phyloP scores from a whole-genome alignment of 768 basidiomycete species.

The Naganishia onofrii region DNA sequence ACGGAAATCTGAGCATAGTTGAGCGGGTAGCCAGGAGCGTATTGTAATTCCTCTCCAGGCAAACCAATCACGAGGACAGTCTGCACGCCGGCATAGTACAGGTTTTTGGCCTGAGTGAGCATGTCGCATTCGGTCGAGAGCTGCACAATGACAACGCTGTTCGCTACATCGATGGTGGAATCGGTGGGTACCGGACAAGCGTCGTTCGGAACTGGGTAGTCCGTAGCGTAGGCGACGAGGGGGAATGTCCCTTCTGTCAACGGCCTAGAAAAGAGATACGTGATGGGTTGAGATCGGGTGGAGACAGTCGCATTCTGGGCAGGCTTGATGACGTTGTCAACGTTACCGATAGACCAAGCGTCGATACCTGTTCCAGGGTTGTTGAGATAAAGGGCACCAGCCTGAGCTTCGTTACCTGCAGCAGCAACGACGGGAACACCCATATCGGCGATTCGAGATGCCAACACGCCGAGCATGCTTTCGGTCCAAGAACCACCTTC shows the following conservation, averaged over 20 bases:
- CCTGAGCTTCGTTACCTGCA: conserved; percentile 61
- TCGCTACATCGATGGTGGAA: conserved; percentile 59
- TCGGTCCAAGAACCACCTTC: conserved; percentile 65
- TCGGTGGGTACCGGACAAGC: conserved; percentile 63
- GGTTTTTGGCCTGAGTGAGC: conserved; percentile 19
- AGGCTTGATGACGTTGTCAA: conserved; percentile 58
- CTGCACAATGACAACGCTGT: conserved; percentile 61
- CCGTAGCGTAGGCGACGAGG: conserved; percentile 55
- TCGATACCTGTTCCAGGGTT: conserved; percentile 59
- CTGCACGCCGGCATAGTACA: conserved; percentile 25
- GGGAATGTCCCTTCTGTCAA: conserved; percentile 57
- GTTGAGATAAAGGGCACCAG: conserved; percentile 64
- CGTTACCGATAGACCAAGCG: conserved; percentile 57
- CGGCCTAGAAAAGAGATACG: conserved; percentile 60
- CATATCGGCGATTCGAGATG: conserved; percentile 60
- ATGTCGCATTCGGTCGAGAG: conserved; percentile 43
- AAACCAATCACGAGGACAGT: conserved; percentile 23
- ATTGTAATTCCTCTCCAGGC: neutral
- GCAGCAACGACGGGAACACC: conserved; percentile 65
- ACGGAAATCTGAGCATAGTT: conserved; percentile 40
- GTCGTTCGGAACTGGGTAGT: conserved; percentile 57
- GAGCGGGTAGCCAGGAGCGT: conserved; percentile 32
- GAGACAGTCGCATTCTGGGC: conserved; percentile 61
- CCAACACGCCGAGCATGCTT: conserved; percentile 59
- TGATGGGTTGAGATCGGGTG: conserved; percentile 53